These are phyloP conservation scores for Sclerotinia sclerotiorum DNA, from an alignment of 2,329 filamentous ascomycete species.

Conservation along the genomic window DNA sequence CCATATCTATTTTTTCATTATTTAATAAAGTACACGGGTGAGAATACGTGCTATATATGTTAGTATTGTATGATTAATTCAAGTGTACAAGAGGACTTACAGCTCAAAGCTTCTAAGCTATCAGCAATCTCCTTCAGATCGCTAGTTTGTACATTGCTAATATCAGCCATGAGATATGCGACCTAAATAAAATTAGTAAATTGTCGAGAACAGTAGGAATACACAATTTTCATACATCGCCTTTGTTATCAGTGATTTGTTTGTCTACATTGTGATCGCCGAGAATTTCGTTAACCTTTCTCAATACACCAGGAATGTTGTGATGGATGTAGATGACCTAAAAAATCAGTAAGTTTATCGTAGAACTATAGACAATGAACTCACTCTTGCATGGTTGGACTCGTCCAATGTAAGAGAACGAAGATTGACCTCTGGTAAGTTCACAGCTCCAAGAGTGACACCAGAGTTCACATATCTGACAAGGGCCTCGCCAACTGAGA, in stretches of 20 bases:
- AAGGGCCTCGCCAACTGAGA: conserved; percentile 75
- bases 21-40: conserved; percentile 43
- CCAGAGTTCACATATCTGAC: conserved; percentile 96
- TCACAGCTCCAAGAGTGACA: conserved; percentile 86
- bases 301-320: conserved; percentile 92
- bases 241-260: conserved; percentile 94
- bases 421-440: conserved; percentile 91
- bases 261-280: conserved; percentile 98
- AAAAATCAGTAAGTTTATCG: conserved; percentile 32
- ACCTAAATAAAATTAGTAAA: conserved; percentile 50
- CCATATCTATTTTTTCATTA: conserved; percentile 12
- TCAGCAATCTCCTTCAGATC: conserved; percentile 87
- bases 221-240: conserved; percentile 62
- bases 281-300: conserved; percentile 92
- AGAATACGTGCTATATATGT: conserved; percentile 41
- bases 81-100: conserved; percentile 50
- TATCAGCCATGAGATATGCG: conserved; percentile 96
- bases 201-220: not conserved
- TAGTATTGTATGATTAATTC: conserved; percentile 10
- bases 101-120: conserved; percentile 75
- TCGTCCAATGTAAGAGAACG: conserved; percentile 89
- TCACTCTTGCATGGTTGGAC: conserved; percentile 78
- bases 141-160: conserved; percentile 76
- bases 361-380: conserved; percentile 31
- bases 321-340: conserved; percentile 92